Evolutionary conservation across 306 rosid genomes (phyloP).

Genomic region (Prunus fruticosa): DNA sequence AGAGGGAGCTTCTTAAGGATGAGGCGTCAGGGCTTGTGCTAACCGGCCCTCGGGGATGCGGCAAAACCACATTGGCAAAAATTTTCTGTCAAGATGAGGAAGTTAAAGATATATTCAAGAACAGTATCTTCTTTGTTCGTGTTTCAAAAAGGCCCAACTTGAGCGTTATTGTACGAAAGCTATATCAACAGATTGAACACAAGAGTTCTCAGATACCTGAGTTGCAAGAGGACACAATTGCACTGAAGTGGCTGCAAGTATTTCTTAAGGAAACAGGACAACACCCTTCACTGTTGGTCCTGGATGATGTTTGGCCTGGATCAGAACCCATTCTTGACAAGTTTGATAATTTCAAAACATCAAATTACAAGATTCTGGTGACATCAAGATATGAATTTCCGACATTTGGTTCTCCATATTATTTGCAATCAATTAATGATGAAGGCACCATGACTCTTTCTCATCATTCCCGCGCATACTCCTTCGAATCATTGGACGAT

Average conservation of each 20-base stretch:
- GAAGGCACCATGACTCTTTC: not conserved
- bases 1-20: not conserved
- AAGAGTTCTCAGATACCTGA: too few species aligned
- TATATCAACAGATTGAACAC: not conserved
- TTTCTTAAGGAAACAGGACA: too few species aligned
- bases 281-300: too few species aligned
- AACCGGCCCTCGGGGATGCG: conserved; percentile 14
- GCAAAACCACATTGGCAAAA: conserved; percentile 13
- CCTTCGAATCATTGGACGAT: not conserved
- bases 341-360: too few species aligned
- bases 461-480: not conserved
- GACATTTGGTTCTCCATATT: too few species aligned
- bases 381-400: too few species aligned
- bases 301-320: too few species aligned
- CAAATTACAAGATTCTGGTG: too few species aligned
- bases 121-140: not conserved
- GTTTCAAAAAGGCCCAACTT: not conserved
- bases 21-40: not conserved
- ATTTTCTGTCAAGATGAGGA: conserved; percentile 1
- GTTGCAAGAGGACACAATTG: too few species aligned
- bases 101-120: conserved; percentile 3
- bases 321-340: too few species aligned
- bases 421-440: not conserved
- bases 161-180: not conserved
- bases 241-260: too few species aligned